phyloP scores from a whole-genome alignment of 2,329 filamentous ascomycete species.

The Diaporthe sp. region DNA sequence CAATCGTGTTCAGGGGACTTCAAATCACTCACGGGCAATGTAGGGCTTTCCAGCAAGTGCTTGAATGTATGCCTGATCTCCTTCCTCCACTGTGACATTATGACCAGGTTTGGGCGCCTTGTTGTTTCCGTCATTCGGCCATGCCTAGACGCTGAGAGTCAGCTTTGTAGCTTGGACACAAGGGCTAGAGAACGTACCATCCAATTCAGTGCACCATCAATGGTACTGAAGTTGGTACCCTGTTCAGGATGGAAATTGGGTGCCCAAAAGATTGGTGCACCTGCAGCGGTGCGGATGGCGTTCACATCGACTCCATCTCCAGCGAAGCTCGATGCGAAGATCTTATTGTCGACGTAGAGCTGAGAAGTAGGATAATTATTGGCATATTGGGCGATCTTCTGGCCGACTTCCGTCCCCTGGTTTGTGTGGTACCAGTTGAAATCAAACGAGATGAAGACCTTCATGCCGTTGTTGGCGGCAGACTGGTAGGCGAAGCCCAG shows the following conservation, averaged over 20 bases:
- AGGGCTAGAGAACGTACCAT: constrained; percentile 5
- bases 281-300: constrained; percentile 56
- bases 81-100: constrained; percentile 55
- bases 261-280: constrained; percentile 59
- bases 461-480: constrained; percentile 60
- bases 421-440: constrained; percentile 60
- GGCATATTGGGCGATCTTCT: constrained; percentile 60
- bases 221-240: constrained; percentile 49
- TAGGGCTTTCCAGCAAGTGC: constrained; percentile 47
- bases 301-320: constrained; percentile 60
- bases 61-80: constrained; percentile 50
- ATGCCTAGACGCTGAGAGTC: constrained; percentile 45
- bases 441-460: constrained; percentile 68
- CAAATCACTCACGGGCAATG: constrained; percentile 38
- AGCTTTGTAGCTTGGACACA: not conserved
- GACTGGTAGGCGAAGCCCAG: constrained; percentile 63
- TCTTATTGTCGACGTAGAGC: constrained; percentile 61
- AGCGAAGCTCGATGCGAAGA: constrained; percentile 67
- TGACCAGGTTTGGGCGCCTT: constrained; percentile 58
- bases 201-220: constrained; percentile 60
- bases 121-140: constrained; percentile 60
- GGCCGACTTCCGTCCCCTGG: constrained; percentile 55
- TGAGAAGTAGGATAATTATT: constrained; percentile 54
- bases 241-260: constrained; percentile 62
- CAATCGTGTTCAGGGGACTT: constrained; percentile 30